Conservation (phyloP, 768 basidiomycete species). For the Collybia sordida region DNA sequence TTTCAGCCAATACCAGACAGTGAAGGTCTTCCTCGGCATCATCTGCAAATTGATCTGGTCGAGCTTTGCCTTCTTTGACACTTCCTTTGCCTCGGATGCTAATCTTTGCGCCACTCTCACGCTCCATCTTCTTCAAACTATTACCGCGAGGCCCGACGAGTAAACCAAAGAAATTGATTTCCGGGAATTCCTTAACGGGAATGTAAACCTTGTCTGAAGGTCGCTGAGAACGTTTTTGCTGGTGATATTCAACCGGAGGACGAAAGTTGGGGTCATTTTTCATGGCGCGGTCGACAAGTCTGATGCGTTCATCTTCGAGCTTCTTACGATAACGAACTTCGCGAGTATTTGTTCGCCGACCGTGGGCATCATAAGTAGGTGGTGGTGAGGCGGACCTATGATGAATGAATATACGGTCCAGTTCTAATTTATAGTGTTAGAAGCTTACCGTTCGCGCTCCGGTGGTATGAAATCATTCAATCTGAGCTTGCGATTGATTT, state of each 20-base stretch:
- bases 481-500: constrained; percentile 94
- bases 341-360: constrained; percentile 96
- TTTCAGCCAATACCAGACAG: constrained; percentile 92
- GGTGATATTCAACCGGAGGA: constrained; percentile 94
- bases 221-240: constrained; percentile 89
- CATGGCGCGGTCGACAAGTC: constrained; percentile 93
- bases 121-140: constrained; percentile 99
- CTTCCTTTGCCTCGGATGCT: constrained; percentile 98
- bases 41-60: constrained; percentile 91
- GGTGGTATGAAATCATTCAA: constrained; percentile 95
- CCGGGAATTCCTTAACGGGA: constrained; percentile 99
- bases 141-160: constrained; percentile 98
- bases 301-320: constrained; percentile 88
- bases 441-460: constrained; percentile 82
- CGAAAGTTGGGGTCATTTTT: constrained; percentile 98
- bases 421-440: constrained; percentile 1
- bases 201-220: constrained; percentile 99
- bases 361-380: constrained; percentile 95
- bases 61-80: constrained; percentile 97
- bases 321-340: constrained; percentile 98
- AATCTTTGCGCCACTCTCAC: constrained; percentile 97
- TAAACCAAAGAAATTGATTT: constrained; percentile 99
- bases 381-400: constrained; percentile 91
- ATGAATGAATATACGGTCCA: constrained; percentile 26
- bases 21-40: constrained; percentile 99